Percentiles rank a stretch among this genome's conserved stretches.
These are phyloP conservation scores for Psilocybe subaeruginosa DNA, from an alignment of 768 basidiomycete genomes.

Conservation along the genomic window DNA sequence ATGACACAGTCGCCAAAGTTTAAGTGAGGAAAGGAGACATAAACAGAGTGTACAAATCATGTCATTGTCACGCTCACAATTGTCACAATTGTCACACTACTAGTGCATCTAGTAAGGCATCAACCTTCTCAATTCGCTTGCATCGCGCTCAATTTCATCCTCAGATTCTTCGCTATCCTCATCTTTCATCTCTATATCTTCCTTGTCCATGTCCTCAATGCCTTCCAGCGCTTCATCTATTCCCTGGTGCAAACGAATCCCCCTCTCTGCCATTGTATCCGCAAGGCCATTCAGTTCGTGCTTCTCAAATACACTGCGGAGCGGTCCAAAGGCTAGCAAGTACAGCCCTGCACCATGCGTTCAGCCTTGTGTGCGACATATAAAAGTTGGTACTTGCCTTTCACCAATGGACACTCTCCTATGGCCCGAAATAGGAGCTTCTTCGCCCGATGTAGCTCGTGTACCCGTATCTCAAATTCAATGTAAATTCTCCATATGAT, in stretches of 20 bases:
- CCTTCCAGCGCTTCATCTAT: slow-evolving; percentile 58
- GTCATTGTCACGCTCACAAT: slow-evolving; percentile 1
- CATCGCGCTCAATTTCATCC: slow-evolving; percentile 64
- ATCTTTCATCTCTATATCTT: slow-evolving; percentile 25
- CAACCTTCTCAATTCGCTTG: slow-evolving; percentile 59
- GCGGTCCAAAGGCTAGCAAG: slow-evolving; percentile 73
- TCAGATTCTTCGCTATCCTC: slow-evolving; percentile 34
- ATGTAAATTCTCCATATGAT: slow-evolving; percentile 75
- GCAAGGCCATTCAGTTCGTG: slow-evolving; percentile 63
- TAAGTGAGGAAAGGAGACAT: slow-evolving; percentile 17
- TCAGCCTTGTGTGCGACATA: slow-evolving; percentile 3
- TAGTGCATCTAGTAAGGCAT: slow-evolving; percentile 55
- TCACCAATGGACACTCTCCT: slow-evolving; percentile 72
- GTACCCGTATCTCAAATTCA: slow-evolving; percentile 74
- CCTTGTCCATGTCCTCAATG: slow-evolving; percentile 28
- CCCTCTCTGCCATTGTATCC: slow-evolving; percentile 79
- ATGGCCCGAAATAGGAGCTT: slow-evolving; percentile 74
- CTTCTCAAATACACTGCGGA: slow-evolving; percentile 62
- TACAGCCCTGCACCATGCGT: slow-evolving; percentile 58
- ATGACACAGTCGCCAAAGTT: slow-evolving; percentile 1
- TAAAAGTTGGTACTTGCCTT: slow-evolving; percentile 49
- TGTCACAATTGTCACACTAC: slow-evolving; percentile 20
- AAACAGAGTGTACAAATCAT: slow-evolving; percentile 32
- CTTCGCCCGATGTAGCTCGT: slow-evolving; percentile 65
- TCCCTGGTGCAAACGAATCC: slow-evolving; percentile 62